Evolutionary conservation across 768 basidiomycete species (phyloP), one percentile per base, ranked within the genome.

Genomic region (Mycena indigotica): DNA sequence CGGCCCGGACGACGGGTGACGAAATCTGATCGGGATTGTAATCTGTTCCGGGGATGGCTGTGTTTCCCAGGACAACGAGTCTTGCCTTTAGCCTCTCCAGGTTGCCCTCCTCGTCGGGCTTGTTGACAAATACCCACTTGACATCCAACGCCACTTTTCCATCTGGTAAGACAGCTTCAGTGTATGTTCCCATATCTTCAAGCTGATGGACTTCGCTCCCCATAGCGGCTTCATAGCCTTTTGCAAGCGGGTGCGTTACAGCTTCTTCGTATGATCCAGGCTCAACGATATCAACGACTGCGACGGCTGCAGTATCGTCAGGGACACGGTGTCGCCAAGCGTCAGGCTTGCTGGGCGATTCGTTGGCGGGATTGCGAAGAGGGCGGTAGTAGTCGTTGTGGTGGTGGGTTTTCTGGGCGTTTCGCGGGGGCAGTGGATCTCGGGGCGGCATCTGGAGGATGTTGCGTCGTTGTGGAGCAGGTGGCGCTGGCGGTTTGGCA

Each of bases 181-280:
- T 57, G 65, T 69, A 77, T 2, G 72, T 73, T 1, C 66, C 67
- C 44, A 72, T 69, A n/a, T 58, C 57, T 24, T 66, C 44, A 1
- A 73, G 55, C 15, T 63, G 63, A 65, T 70, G 49, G 4, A 67
- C 48, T 48, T 73, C 67, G n/a, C 63, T 51, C 12, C 69, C 56
- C 65, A 72, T 67, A 12, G 66, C 67, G 63, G n/a, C n/a, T n/a
- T n/a, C 57, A 69, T 66, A 70, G 24, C 49, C 35, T 50, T 65
- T 55, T 62, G 67, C 30, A n/a, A n/a, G n/a, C n/a, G n/a, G n/a
- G 53, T 26, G 50, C 4, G 29, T 24, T 8, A 60, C 39, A 12
- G 56, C 58, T 24, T 56, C 50, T 16, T 55, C 44, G n/a, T 45
- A 50, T 29, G 57, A 52, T 4, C 28, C 48, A 10, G 48, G 48